Percentiles rank a stretch among this genome's conserved stretches.
Evolutionary conservation across 2,329 filamentous ascomycete genomes (phyloP).

Genomic region (Corinectria fuckeliana): DNA sequence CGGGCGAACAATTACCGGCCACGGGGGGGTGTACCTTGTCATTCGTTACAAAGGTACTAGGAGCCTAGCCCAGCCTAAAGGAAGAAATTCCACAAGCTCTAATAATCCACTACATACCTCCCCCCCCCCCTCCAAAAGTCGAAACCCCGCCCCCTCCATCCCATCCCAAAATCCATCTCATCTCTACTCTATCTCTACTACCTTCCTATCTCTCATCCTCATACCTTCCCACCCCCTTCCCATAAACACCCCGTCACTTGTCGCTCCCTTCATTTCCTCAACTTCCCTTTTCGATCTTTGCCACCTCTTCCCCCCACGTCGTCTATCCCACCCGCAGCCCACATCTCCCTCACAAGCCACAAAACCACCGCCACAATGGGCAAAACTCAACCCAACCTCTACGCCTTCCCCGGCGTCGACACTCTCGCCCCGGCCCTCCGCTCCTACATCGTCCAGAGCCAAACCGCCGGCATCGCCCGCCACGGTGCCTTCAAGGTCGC

Average conservation of each 20-base stretch:
- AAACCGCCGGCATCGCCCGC: constrained; percentile 79
- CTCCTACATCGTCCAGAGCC: constrained; percentile 80
- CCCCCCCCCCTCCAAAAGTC: constrained; percentile 5
- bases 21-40: constrained; percentile 15
- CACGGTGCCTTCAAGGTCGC: constrained; percentile 89
- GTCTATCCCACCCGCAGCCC: not conserved
- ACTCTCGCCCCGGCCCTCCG: constrained; percentile 80
- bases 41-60: constrained; percentile 5
- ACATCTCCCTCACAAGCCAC: constrained; percentile 17
- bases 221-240: not conserved
- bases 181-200: constrained; percentile 5
- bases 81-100: not conserved
- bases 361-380: constrained; percentile 51
- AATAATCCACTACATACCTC: not conserved
- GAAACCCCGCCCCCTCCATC: constrained; percentile 21
- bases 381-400: constrained; percentile 72
- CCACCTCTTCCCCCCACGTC: not conserved
- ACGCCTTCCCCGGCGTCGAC: constrained; percentile 74
- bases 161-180: constrained; percentile 7
- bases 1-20: constrained; percentile 10
- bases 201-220: not conserved
- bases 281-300: not conserved
- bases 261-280: not conserved
- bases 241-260: not conserved
- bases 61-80: not conserved